Conservation (phyloP, 2,329 filamentous ascomycete species). For the Phoma sp. region DNA sequence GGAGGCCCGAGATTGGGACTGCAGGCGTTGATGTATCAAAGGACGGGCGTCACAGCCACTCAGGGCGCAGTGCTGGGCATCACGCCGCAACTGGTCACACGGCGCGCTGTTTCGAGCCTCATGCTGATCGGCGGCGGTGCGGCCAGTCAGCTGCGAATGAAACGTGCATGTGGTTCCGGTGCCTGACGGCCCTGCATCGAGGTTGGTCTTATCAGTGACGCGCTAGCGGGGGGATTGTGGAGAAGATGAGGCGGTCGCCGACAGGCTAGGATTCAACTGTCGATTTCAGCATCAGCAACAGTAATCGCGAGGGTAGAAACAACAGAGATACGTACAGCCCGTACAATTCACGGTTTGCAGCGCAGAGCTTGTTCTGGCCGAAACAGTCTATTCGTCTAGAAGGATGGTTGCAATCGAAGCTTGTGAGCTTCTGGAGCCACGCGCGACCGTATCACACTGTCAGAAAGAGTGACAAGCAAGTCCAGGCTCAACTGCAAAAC, state of each 20-base stretch:
- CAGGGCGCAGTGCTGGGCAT: conserved; percentile 39
- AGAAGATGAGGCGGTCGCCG: conserved; percentile 9
- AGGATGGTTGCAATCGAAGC: too few species aligned
- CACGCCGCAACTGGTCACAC: conserved; percentile 36
- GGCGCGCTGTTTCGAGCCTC: conserved; percentile 37
- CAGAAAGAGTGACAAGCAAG: too few species aligned
- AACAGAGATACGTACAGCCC: too few species aligned
- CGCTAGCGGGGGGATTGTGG: conserved; percentile 15
- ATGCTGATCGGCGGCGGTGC: conserved; percentile 35
- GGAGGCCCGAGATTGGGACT: conserved; percentile 5
- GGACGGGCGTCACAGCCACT: conserved; percentile 37
- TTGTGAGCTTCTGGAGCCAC: too few species aligned
- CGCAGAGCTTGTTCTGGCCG: too few species aligned
- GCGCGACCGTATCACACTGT: too few species aligned
- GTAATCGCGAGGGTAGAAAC: too few species aligned
- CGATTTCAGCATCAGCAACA: too few species aligned
- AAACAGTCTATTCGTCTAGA: too few species aligned
- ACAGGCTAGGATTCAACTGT: not conserved
- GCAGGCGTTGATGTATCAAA: conserved; percentile 24
- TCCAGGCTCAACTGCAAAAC: not conserved
- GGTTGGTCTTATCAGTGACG: conserved; percentile 14
- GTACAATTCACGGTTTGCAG: too few species aligned
- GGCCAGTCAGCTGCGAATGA: conserved; percentile 33
- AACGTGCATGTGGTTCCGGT: conserved; percentile 16
- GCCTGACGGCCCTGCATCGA: conserved; percentile 22